phyloP scores from a whole-genome alignment of 2,329 filamentous ascomycete species.

The Pseudocercospora musae region DNA sequence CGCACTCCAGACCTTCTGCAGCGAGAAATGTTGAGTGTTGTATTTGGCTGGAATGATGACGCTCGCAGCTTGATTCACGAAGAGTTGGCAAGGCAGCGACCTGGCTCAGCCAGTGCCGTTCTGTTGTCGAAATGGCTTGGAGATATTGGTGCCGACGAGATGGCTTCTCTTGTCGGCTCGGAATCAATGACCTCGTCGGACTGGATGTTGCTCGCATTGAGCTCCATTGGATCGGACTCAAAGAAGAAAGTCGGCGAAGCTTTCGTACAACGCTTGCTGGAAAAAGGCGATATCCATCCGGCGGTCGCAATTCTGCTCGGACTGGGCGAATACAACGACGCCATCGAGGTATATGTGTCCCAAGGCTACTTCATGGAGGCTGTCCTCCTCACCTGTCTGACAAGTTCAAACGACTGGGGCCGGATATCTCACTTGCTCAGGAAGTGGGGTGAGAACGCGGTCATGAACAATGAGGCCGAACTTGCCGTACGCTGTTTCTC shows the following conservation, averaged over 20 bases:
- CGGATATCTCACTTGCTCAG: slow-evolving; percentile 81
- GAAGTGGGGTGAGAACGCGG: slow-evolving; percentile 92
- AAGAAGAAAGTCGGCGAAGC: slow-evolving; percentile 88
- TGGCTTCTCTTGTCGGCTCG: slow-evolving; percentile 70
- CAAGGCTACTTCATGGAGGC: slow-evolving; percentile 92
- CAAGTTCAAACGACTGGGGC: slow-evolving; percentile 84
- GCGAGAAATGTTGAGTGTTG: slow-evolving; percentile 84
- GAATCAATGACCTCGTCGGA: slow-evolving; percentile 89
- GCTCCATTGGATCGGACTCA: slow-evolving; percentile 71
- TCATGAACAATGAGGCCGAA: slow-evolving; percentile 81
- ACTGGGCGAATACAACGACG: slow-evolving; percentile 87
- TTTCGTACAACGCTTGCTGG: slow-evolving; percentile 85
- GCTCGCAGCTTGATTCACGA: slow-evolving; percentile 78
- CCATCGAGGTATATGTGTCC: slow-evolving; percentile 93
- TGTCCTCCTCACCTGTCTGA: slow-evolving; percentile 78
- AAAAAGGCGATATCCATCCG: slow-evolving; percentile 85
- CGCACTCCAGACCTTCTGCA: slow-evolving; percentile 68
- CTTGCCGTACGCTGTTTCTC: slow-evolving; percentile 91
- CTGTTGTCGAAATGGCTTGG: slow-evolving; percentile 91
- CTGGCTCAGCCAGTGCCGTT: slow-evolving; percentile 73
- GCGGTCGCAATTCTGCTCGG: slow-evolving; percentile 90
- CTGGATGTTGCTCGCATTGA: slow-evolving; percentile 94
- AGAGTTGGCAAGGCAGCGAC: slow-evolving; percentile 71
- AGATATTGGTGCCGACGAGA: slow-evolving; percentile 75
- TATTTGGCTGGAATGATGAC: slow-evolving; percentile 93